Conservation (phyloP, 1,139 yeast species). For the Protomyces arabidopsidicola region DNA sequence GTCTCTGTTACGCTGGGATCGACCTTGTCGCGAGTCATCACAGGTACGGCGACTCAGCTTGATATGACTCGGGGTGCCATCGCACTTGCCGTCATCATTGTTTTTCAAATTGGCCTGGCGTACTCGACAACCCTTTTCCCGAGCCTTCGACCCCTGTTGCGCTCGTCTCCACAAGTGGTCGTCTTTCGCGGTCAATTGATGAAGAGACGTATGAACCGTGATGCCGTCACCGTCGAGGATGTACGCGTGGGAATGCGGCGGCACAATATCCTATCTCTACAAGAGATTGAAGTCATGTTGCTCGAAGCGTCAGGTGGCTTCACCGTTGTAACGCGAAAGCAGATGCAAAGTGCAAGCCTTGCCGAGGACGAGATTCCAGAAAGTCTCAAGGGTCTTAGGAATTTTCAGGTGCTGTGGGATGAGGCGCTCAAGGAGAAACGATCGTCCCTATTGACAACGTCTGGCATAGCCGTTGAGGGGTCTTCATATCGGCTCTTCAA, state of each 20-base stretch:
- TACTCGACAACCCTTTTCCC: neutral
- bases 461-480: neutral
- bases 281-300: neutral
- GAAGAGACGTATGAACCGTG: neutral
- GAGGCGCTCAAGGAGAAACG: neutral
- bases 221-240: neutral
- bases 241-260: neutral
- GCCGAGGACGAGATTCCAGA: neutral
- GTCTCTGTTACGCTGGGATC: neutral
- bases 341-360: neutral
- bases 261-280: neutral
- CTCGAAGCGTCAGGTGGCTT: neutral
- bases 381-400: neutral
- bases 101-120: neutral
- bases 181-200: neutral
- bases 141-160: neutral
- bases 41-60: neutral
- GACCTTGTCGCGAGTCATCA: neutral
- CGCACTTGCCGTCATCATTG: neutral
- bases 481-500: no score
- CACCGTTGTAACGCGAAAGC: neutral
- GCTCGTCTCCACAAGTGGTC: neutral
- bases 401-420: neutral
- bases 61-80: neutral
- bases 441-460: neutral